phyloP scores from a whole-genome alignment of 2,329 filamentous ascomycete species.

The Botrytis aclada region DNA sequence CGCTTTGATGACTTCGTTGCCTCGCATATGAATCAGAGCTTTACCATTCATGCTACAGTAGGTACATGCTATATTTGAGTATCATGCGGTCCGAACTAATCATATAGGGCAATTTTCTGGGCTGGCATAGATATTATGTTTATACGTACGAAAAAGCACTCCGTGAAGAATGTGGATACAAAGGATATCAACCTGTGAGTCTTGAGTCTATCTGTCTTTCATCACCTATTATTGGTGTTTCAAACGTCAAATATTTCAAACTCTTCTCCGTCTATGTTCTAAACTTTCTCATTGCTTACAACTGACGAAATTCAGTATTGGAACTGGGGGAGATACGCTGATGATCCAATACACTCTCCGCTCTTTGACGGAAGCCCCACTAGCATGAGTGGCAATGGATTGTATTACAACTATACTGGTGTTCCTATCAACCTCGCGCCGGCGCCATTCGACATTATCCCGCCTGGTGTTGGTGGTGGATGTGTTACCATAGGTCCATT shows the following conservation, averaged over 20 bases:
- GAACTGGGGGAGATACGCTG: slow-evolving; percentile 49
- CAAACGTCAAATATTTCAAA: not conserved
- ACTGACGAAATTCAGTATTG: slow-evolving; percentile 27
- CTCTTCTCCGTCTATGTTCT: not conserved
- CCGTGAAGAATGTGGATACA: slow-evolving; percentile 44
- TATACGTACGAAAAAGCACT: slow-evolving; percentile 44
- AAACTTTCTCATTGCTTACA: not conserved
- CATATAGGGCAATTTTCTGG: slow-evolving; percentile 38
- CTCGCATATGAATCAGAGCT: slow-evolving; percentile 39
- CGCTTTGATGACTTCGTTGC: slow-evolving; percentile 42
- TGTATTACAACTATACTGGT: slow-evolving; percentile 30
- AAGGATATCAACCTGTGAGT: slow-evolving; percentile 41
- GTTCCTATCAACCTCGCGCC: slow-evolving; percentile 24
- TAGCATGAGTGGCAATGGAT: slow-evolving; percentile 49
- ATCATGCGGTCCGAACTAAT: slow-evolving; percentile 22
- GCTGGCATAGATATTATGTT: slow-evolving; percentile 45
- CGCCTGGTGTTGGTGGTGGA: slow-evolving; percentile 51
- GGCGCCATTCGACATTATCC: slow-evolving; percentile 35
- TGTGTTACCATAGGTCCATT: slow-evolving; percentile 50
- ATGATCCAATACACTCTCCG: slow-evolving; percentile 47
- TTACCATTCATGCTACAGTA: slow-evolving; percentile 26
- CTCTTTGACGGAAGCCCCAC: slow-evolving; percentile 54
- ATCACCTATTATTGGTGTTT: not conserved
- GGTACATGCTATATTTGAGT: slow-evolving; percentile 20
- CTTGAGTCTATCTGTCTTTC: slow-evolving; percentile 34